A percentile compares a stretch with the other conserved stretches of the same genome.
These are phyloP conservation scores for Daldinia grandis DNA, from an alignment of 495 filamentous ascomycete genomes.

Conservation along the genomic window DNA sequence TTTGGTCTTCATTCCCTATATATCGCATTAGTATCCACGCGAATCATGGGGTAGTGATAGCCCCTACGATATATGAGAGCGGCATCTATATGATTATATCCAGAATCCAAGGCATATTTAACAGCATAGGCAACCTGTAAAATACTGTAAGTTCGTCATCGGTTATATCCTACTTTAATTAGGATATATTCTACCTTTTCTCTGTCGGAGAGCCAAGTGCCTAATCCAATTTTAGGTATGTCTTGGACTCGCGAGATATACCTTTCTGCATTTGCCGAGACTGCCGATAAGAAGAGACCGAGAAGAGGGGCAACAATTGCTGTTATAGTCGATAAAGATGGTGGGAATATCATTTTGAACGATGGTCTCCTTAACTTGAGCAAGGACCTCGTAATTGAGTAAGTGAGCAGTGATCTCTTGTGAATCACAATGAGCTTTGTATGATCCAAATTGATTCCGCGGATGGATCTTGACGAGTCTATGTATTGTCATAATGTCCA, in stretches of 20 bases:
- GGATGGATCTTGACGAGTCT: neutral
- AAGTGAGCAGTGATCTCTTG: neutral
- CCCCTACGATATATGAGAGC: slow-evolving; percentile 33
- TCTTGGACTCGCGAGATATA: slow-evolving; percentile 7
- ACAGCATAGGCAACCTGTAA: slow-evolving; percentile 41
- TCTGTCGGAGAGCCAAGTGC: slow-evolving; percentile 54
- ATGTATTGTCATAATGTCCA: slow-evolving; percentile 22
- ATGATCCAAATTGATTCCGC: neutral
- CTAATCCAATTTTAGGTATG: slow-evolving; percentile 60
- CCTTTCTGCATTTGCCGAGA: slow-evolving; percentile 3
- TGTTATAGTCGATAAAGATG: neutral
- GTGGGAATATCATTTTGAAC: slow-evolving; percentile 8
- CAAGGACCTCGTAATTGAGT: neutral
- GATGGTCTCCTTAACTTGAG: neutral
- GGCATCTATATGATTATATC: slow-evolving; percentile 69
- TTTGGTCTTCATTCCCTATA: slow-evolving; percentile 52
- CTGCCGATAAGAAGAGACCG: neutral
- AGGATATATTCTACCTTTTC: slow-evolving; percentile 25
- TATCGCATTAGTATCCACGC: slow-evolving; percentile 58
- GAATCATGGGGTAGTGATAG: neutral
- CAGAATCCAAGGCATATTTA: slow-evolving; percentile 54
- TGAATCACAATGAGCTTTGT: neutral
- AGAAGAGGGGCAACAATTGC: neutral
- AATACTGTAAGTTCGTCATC: neutral
- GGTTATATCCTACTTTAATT: neutral